Conservation (phyloP, 306 rosid genomes). For the Hippophae gyantsensis region DNA sequence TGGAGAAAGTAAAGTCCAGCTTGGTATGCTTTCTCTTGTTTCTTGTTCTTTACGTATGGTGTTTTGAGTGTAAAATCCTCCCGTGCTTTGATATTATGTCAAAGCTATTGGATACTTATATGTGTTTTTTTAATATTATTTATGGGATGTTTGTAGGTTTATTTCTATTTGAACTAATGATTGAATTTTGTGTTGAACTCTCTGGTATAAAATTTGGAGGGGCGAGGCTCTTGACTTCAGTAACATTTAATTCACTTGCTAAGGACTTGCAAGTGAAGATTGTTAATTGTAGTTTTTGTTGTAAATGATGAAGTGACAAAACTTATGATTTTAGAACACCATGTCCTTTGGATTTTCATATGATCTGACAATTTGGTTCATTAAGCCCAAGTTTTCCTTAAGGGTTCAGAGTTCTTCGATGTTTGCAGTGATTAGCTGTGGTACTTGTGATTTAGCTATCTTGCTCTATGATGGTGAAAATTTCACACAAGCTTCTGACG, state of each 20-base stretch:
- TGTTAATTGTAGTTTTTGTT: neutral
- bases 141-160: too few species aligned
- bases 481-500: neutral
- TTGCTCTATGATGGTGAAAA: too few species aligned
- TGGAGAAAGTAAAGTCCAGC: conserved; percentile 81
- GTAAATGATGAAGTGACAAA: neutral
- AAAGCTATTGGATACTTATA: too few species aligned
- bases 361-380: too few species aligned
- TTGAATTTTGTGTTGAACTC: neutral
- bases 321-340: neutral
- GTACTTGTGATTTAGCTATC: too few species aligned
- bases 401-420: too few species aligned
- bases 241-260: neutral
- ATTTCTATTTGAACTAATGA: neutral
- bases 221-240: neutral
- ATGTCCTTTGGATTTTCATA: too few species aligned
- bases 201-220: neutral
- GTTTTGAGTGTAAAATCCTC: neutral
- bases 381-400: too few species aligned
- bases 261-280: neutral
- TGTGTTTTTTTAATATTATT: too few species aligned
- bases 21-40: conserved; percentile 40
- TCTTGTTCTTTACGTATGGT: neutral
- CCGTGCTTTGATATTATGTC: neutral
- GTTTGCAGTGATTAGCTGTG: too few species aligned